phyloP scores from a whole-genome alignment of 768 basidiomycete genomes.

The Butyriboletus loyo region DNA sequence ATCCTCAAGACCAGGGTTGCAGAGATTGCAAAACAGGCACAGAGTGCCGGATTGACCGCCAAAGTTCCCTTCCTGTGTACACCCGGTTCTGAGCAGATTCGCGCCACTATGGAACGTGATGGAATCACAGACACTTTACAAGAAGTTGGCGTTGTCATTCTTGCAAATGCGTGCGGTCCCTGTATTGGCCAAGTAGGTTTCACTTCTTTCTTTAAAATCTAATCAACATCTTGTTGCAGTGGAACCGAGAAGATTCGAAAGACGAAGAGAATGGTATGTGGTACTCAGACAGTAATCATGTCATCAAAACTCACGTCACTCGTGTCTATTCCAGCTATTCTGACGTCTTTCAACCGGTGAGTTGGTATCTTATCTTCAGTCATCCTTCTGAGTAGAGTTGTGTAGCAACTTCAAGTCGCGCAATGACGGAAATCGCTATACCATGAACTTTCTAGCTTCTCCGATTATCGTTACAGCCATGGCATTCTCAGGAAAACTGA shows the following conservation, averaged over 20 bases:
- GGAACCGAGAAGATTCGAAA: constrained; percentile 89
- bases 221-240: constrained; percentile 42
- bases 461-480: constrained; percentile 97
- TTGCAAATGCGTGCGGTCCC: constrained; percentile 98
- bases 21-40: constrained; percentile 87
- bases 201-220: not conserved
- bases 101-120: constrained; percentile 97
- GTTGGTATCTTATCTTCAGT: constrained; percentile 18
- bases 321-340: constrained; percentile 57
- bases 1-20: constrained; percentile 78
- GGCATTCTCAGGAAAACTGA: constrained; percentile 90
- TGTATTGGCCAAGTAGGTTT: constrained; percentile 87
- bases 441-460: constrained; percentile 98
- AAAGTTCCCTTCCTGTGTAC: constrained; percentile 88
- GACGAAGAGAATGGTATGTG: constrained; percentile 84
- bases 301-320: constrained; percentile 2
- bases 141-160: constrained; percentile 88
- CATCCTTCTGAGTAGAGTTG: not conserved
- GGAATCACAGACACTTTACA: constrained; percentile 77
- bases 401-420: constrained; percentile 82
- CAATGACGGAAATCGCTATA: constrained; percentile 91
- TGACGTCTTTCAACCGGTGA: constrained; percentile 95
- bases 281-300: not conserved
- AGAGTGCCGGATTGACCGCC: constrained; percentile 72
- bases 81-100: constrained; percentile 92